phyloP scores from a whole-genome alignment of 2,329 filamentous ascomycete species.

The Cladosporium sp. region DNA sequence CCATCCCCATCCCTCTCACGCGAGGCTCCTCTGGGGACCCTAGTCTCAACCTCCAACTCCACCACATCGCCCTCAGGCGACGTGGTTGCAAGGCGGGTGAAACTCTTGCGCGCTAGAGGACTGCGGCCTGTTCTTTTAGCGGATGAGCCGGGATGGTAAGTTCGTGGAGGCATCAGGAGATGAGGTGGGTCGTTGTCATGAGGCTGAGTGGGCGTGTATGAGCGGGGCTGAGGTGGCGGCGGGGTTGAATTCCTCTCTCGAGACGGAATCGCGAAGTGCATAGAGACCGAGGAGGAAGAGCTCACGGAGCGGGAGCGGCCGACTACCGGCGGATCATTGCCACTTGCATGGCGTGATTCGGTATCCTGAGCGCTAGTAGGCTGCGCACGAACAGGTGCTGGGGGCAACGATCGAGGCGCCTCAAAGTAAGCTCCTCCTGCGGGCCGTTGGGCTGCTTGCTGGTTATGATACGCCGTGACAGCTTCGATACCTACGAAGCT shows the following conservation, averaged over 20 bases:
- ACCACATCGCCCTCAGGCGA: conserved; percentile 13
- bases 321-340: too few species aligned
- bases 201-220: conserved; percentile 25
- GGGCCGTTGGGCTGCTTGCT: conserved; percentile 47
- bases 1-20: neutral
- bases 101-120: conserved; percentile 41
- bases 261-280: conserved; percentile 18
- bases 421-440: conserved; percentile 40
- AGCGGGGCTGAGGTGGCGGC: neutral
- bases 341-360: too few species aligned
- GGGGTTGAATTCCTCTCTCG: conserved; percentile 20
- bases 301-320: neutral
- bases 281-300: conserved; percentile 12
- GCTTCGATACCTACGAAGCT: conserved; percentile 72
- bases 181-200: neutral
- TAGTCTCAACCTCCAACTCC: conserved; percentile 17
- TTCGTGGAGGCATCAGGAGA: conserved; percentile 7
- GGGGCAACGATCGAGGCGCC: neutral
- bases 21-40: conserved; percentile 15
- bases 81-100: conserved; percentile 21
- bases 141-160: conserved; percentile 11
- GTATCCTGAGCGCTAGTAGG: too few species aligned
- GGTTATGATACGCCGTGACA: conserved; percentile 64
- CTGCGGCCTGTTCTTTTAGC: conserved; percentile 34
- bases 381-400: too few species aligned